Evolutionary conservation across 23 red algal genomes (phyloP).

Genomic region (Gracilariopsis chorda): DNA sequence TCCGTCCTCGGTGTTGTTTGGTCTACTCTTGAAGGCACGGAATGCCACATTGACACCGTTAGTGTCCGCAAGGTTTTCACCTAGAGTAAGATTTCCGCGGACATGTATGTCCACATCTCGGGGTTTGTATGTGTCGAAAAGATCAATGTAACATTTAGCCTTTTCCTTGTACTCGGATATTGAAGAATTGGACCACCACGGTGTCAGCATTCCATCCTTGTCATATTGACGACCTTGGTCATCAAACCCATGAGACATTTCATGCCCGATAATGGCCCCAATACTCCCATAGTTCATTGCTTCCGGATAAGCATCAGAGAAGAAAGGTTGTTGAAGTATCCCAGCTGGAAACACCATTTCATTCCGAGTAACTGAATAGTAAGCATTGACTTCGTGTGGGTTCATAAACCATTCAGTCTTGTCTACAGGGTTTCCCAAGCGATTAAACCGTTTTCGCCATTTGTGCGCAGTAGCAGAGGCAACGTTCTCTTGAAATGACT

Average conservation of each 20-base stretch:
- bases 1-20: conserved; percentile 42
- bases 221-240: conserved; percentile 67
- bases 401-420: conserved; percentile 85
- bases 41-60: conserved; percentile 77
- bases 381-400: conserved; percentile 89
- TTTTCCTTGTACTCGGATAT: conserved; percentile 45
- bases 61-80: conserved; percentile 72
- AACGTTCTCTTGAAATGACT: conserved; percentile 53
- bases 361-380: conserved; percentile 83
- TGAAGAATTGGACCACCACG: conserved; percentile 44
- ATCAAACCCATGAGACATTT: conserved; percentile 93
- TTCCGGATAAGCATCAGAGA: conserved; percentile 75
- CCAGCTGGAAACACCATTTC: conserved; percentile 91
- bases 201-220: conserved; percentile 29
- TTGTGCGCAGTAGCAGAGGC: conserved; percentile 24
- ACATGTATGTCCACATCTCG: conserved; percentile 48
- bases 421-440: conserved; percentile 69
- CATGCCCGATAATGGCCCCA: conserved; percentile 88
- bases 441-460: conserved; percentile 26
- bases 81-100: conserved; percentile 73
- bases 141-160: conserved; percentile 64
- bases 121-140: conserved; percentile 67
- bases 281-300: conserved; percentile 93
- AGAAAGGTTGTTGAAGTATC: conserved; percentile 85
- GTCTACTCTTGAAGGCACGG: conserved; percentile 54